These are phyloP conservation scores for Dioszegia crocea DNA, from an alignment of 768 basidiomycete species.

Conservation along the genomic window DNA sequence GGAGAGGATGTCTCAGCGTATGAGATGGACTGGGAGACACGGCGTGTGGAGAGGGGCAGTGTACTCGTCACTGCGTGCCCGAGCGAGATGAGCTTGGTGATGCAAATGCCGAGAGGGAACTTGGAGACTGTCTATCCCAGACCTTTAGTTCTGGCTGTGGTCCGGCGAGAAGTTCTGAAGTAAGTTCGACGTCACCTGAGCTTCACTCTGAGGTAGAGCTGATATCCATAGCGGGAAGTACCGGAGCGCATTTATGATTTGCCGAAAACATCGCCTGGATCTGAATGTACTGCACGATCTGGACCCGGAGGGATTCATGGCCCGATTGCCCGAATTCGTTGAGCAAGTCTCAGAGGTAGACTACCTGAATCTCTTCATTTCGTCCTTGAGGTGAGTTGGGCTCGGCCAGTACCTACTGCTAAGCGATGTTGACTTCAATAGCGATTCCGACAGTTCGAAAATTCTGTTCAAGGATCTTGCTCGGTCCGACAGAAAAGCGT, in stretches of 20 bases:
- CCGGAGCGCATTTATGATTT: slow-evolving; percentile 81
- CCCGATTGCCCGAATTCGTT: slow-evolving; percentile 63
- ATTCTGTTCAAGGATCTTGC: slow-evolving; percentile 41
- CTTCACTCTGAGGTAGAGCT: slow-evolving; percentile 3
- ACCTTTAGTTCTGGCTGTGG: slow-evolving; percentile 80
- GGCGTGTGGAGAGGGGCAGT: slow-evolving; percentile 84
- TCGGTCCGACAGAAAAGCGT: neutral
- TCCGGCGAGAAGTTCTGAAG: slow-evolving; percentile 70
- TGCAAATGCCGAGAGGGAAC: slow-evolving; percentile 98
- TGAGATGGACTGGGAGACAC: slow-evolving; percentile 59
- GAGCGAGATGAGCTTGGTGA: slow-evolving; percentile 77
- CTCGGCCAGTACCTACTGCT: too few relatives aligned
- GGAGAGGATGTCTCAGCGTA: slow-evolving; percentile 32
- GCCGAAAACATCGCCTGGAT: slow-evolving; percentile 89
- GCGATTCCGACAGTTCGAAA: slow-evolving; percentile 44
- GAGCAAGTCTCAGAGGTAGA: slow-evolving; percentile 86
- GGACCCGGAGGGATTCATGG: slow-evolving; percentile 64
- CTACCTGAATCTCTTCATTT: slow-evolving; percentile 85
- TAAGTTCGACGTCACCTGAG: slow-evolving; percentile 49
- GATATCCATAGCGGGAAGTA: slow-evolving; percentile 61
- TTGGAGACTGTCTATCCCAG: slow-evolving; percentile 91
- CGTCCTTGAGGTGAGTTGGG: slow-evolving; percentile 65
- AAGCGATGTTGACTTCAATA: slow-evolving; percentile 10
- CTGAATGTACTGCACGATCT: slow-evolving; percentile 83
- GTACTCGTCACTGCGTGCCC: slow-evolving; percentile 83